Conservation (phyloP, 202 grass and related monocot species). For the Carex sylvatica region DNA sequence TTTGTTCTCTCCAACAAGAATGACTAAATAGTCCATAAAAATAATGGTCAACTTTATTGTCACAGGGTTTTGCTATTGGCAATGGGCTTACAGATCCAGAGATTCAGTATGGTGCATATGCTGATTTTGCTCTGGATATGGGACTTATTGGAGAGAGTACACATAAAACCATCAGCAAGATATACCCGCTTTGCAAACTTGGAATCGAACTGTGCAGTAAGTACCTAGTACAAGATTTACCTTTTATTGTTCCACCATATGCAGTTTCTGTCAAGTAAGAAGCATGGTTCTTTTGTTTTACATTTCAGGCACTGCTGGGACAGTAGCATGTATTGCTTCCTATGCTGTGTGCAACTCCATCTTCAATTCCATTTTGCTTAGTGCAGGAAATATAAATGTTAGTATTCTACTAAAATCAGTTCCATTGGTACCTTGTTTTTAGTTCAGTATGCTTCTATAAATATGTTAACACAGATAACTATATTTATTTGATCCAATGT, state of each 20-base stretch:
- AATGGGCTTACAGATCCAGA: constrained; percentile 90
- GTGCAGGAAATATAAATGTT: constrained; percentile 85
- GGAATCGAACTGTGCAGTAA: constrained; percentile 86
- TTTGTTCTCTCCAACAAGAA: not conserved
- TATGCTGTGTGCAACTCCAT: constrained; percentile 81
- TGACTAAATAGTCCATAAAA: not conserved
- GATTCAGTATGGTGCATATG: constrained; percentile 85
- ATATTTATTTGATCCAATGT: not conserved
- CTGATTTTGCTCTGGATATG: constrained; percentile 80
- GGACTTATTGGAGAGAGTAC: constrained; percentile 59
- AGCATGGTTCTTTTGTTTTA: not conserved
- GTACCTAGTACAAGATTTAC: constrained; percentile 12
- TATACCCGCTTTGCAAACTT: constrained; percentile 71
- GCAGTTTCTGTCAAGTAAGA: not conserved
- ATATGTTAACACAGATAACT: not conserved
- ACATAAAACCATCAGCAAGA: constrained; percentile 69
- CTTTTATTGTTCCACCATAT: not conserved
- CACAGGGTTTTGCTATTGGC: constrained; percentile 89
- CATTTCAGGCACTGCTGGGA: constrained; percentile 77
- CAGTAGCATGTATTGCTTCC: constrained; percentile 68
- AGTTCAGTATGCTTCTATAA: constrained; percentile 1
- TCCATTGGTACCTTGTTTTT: not conserved
- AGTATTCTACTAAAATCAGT: constrained; percentile 1
- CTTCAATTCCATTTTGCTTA: constrained; percentile 63
- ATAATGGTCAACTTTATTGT: not conserved